Conservation (phyloP, 202 grass and related monocot species). For the Digitaria exilis region DNA sequence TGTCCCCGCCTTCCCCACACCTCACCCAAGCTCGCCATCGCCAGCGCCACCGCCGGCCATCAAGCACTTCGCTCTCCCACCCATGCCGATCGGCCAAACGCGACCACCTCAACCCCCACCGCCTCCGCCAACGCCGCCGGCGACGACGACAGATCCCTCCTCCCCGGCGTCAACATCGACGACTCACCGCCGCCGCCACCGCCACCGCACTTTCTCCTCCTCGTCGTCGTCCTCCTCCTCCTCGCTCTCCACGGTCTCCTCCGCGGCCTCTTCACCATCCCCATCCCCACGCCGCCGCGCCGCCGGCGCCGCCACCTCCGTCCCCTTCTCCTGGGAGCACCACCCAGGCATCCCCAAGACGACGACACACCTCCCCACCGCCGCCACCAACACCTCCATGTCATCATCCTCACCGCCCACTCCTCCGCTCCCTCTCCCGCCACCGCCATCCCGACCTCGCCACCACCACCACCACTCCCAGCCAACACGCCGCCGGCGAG, state of each 20-base stretch:
- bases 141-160: neutral
- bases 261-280: slow-evolving; percentile 37
- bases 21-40: neutral
- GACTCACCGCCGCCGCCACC: neutral
- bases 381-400: too few relatives aligned
- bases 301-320: slow-evolving; percentile 40
- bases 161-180: neutral
- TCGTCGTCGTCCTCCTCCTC: neutral
- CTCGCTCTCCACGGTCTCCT: slow-evolving; percentile 39
- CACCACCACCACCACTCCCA: neutral
- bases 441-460: neutral
- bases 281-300: slow-evolving; percentile 23
- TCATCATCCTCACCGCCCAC: neutral
- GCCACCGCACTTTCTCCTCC: slow-evolving; percentile 29
- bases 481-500: neutral
- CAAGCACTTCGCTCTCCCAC: neutral
- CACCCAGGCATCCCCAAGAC: slow-evolving; percentile 82
- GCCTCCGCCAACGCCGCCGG: slow-evolving; percentile 19
- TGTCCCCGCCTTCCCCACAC: slow-evolving; percentile 54
- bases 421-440: slow-evolving; percentile 65
- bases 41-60: neutral
- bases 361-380: neutral
- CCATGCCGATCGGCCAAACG: slow-evolving; percentile 33
- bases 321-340: slow-evolving; percentile 87
- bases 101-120: slow-evolving; percentile 37